Percentiles rank a stretch among this genome's conserved stretches.
Conservation (phyloP, 768 basidiomycete species). For the Floccularia luteovirens region DNA sequence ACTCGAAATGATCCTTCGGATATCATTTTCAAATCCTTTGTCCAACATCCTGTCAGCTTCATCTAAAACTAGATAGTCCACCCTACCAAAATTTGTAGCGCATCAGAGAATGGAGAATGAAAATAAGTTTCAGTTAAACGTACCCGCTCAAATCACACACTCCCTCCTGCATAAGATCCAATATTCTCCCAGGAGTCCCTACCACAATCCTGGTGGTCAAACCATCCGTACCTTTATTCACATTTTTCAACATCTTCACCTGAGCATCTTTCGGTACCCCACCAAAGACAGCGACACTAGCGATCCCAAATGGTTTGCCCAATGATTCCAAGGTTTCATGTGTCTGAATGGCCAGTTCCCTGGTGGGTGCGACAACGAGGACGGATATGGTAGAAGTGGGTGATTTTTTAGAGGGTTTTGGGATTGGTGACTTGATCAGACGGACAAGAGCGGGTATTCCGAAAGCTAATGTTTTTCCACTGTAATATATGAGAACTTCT, state of each 20-base stretch:
- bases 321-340: slow-evolving; percentile 75
- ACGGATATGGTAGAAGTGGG: slow-evolving; percentile 39
- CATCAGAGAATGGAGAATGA: not conserved
- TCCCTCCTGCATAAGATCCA: slow-evolving; percentile 89
- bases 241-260: slow-evolving; percentile 55
- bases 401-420: slow-evolving; percentile 18
- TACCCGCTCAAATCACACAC: slow-evolving; percentile 74
- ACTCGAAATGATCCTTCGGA: slow-evolving; percentile 77
- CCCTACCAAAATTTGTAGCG: slow-evolving; percentile 30
- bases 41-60: slow-evolving; percentile 99
- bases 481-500: slow-evolving; percentile 15
- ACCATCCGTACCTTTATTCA: slow-evolving; percentile 38
- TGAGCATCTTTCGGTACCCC: slow-evolving; percentile 92
- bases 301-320: slow-evolving; percentile 67
- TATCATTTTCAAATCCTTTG: slow-evolving; percentile 98
- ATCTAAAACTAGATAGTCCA: slow-evolving; percentile 89
- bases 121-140: slow-evolving; percentile 16
- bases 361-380: slow-evolving; percentile 88
- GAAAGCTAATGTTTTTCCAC: slow-evolving; percentile 95
- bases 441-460: slow-evolving; percentile 83
- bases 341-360: slow-evolving; percentile 94
- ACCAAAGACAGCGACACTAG: slow-evolving; percentile 86
- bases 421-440: slow-evolving; percentile 37
- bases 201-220: slow-evolving; percentile 72
- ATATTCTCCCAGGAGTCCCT: slow-evolving; percentile 89